These are phyloP conservation scores for Hygrocybe punicea DNA, from an alignment of 768 basidiomycete genomes.

Conservation along the genomic window DNA sequence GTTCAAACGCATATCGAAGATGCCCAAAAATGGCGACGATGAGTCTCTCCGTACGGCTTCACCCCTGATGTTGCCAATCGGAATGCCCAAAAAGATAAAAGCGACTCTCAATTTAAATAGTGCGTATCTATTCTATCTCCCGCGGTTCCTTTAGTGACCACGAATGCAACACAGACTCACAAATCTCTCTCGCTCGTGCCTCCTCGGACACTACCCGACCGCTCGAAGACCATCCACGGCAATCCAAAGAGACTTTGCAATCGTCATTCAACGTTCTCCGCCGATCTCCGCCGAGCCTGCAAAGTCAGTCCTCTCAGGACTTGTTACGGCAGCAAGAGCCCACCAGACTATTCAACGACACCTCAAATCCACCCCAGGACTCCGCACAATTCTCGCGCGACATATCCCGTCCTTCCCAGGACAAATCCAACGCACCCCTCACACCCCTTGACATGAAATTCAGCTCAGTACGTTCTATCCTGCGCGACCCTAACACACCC, in stretches of 20 bases:
- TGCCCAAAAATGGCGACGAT: conserved; percentile 38
- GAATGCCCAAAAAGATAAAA: conserved; percentile 54
- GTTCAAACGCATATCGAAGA: conserved; percentile 54
- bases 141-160: not conserved
- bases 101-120: conserved; percentile 38
- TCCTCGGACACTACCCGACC: conserved; percentile 12
- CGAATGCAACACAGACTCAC: conserved; percentile 26
- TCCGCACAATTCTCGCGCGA: conserved; percentile 9
- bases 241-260: not conserved
- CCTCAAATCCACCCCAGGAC: conserved; percentile 8
- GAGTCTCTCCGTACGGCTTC: conserved; percentile 38
- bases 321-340: not conserved
- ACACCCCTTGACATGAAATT: conserved; percentile 38
- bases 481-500: conserved; percentile 67
- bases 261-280: conserved; percentile 3
- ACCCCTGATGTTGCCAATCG: conserved; percentile 33
- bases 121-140: conserved; percentile 21
- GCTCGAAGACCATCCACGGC: not conserved
- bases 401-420: conserved; percentile 12
- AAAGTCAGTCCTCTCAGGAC: not conserved
- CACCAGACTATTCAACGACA: not conserved
- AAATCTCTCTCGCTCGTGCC: conserved; percentile 28
- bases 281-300: conserved; percentile 12
- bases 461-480: conserved; percentile 66
- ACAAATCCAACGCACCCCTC: conserved; percentile 28